Conservation (phyloP, 352 stramenopile genomes). For the Pythium insidiosum region DNA sequence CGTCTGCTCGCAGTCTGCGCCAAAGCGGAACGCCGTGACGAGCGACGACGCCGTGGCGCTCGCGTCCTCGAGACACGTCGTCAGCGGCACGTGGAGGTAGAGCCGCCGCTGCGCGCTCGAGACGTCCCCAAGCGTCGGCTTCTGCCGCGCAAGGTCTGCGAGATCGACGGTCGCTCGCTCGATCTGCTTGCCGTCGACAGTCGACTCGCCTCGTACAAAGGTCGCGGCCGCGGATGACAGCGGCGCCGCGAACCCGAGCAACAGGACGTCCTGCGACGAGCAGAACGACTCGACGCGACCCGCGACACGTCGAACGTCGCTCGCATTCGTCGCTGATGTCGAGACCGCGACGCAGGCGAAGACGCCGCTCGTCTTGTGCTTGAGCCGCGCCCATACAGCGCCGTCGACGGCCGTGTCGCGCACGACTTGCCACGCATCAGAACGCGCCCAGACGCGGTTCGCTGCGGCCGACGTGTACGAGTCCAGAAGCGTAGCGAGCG, state of each 20-base stretch:
- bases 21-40: too few species aligned
- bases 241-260: constrained; percentile 10
- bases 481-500: neutral
- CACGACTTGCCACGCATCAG: constrained; percentile 8
- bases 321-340: too few species aligned
- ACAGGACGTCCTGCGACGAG: constrained; percentile 2
- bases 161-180: constrained; percentile 7
- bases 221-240: constrained; percentile 5
- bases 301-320: too few species aligned
- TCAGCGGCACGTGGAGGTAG: too few species aligned
- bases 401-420: neutral
- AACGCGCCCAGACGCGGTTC: constrained; percentile 4
- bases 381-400: constrained; percentile 10
- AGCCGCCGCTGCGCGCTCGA: too few species aligned
- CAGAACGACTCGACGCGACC: constrained; percentile 7
- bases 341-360: constrained; percentile 3
- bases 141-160: neutral
- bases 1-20: too few species aligned
- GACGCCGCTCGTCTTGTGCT: neutral
- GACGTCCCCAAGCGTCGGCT: too few species aligned
- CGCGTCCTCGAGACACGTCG: too few species aligned
- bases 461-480: constrained; percentile 4
- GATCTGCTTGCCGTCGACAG: constrained; percentile 10
- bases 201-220: constrained; percentile 6
- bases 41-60: too few species aligned